Evolutionary conservation across 148 eudicot genomes (phyloP).

Genomic region (Rhododendron ferrugineum): DNA sequence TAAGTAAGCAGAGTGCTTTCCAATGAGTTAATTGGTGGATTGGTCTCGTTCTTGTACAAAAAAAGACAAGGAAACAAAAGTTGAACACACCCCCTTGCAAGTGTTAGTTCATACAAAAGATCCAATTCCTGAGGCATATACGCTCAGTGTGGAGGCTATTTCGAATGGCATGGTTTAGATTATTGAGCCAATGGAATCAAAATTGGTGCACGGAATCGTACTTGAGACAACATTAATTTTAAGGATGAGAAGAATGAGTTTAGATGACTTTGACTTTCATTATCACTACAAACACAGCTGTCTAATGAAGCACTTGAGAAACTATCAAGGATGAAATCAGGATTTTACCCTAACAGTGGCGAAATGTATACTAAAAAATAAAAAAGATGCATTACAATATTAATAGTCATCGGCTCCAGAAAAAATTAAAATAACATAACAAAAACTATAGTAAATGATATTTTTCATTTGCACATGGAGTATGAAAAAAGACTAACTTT

Average conservation of each 20-base stretch:
- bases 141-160: neutral
- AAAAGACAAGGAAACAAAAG: neutral
- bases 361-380: too few species aligned
- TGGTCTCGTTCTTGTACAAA: neutral
- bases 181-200: neutral
- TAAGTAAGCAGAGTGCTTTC: neutral
- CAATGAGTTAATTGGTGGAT: neutral
- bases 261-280: neutral
- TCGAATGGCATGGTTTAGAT: neutral
- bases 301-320: neutral
- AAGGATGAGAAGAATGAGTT: neutral
- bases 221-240: neutral
- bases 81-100: too few species aligned
- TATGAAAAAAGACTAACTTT: too few species aligned
- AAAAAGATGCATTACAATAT: too few species aligned
- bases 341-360: too few species aligned
- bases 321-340: too few species aligned
- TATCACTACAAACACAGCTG: neutral
- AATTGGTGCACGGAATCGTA: neutral
- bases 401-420: too few species aligned
- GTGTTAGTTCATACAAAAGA: neutral
- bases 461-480: too few species aligned
- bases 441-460: too few species aligned
- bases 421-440: too few species aligned
- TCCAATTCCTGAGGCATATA: neutral